Base-by-base conservation (phyloP, 2,329 filamentous ascomycete genomes). In the Plenodomus biglobosus region DNA sequence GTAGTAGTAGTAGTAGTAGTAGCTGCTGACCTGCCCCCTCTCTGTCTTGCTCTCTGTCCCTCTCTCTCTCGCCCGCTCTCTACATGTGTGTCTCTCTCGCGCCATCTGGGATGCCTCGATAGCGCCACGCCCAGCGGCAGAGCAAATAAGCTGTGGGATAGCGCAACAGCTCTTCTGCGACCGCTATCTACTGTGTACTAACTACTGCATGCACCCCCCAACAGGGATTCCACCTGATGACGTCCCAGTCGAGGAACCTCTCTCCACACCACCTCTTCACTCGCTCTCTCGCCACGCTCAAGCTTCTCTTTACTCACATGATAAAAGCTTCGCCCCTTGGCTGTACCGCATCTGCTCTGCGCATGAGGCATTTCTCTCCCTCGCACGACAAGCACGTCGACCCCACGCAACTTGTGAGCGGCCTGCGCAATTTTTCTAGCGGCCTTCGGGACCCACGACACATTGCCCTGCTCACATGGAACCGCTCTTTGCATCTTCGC, bases 351-450 rank as follows among this genome's bases (percentile, higher is more conserved):
- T 13, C 8, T 16, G 18, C 16, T 17, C 8, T 41, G 44, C 53
- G 13, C 6, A 32, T 32, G 50, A 48, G 49, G 45, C 49, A 52
- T 52, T 52, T 56, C 45, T 56, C 45, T 42, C 40, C 45, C 48
- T 42, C 45, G 45, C 46, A 44, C 48, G 48, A 48, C 44, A 32
- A 3, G 15, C 8, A 27, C 24, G 36, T 27, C 16, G 32, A n/a
- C 45, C 48, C 52, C 47, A 50, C 50, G 49, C 53, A 50, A 43
- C 38, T 10, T 42, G 22, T 22, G 18, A 47, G 50, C 48, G 44
- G 45, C 42, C 43, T 56, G 42, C 49, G 46, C 55, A 58, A 55
- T 55, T 56, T 58, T 51, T 45, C 51, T 53, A 53, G 51, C 51
- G 42, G 48, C 44, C 41, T 44, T 51, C 44, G 41, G 43, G 55